A percentile compares a stretch with the other conserved stretches of the same genome.
Conservation (phyloP, 2,329 filamentous ascomycete genomes). For the Neopestalotiopsis sp. region DNA sequence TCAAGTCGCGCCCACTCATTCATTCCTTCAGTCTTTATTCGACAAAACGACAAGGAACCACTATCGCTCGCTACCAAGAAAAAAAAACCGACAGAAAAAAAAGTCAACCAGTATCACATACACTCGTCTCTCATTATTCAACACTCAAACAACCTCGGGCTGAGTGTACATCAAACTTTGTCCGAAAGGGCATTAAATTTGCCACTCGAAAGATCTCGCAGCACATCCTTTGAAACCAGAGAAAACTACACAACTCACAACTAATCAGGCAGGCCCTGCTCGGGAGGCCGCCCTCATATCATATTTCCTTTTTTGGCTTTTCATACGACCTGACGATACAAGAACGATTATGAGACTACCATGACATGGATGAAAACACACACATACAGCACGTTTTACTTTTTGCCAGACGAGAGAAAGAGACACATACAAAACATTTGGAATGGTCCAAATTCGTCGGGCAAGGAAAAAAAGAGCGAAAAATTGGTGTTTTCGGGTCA, state of each 20-base stretch:
- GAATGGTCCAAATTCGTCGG: background rate
- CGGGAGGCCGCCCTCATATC: too few species aligned
- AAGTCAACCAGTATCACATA: too few species aligned
- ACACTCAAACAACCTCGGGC: too few species aligned
- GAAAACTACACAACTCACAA: background rate
- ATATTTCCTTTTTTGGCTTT: slow-evolving; percentile 2
- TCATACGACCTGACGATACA: slow-evolving; percentile 20
- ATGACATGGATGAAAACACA: slow-evolving; percentile 10
- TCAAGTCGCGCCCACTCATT: background rate
- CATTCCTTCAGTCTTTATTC: too few species aligned
- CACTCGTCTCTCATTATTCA: too few species aligned
- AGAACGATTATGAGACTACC: slow-evolving; percentile 18
- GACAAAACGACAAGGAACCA: too few species aligned
- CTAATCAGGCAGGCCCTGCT: background rate
- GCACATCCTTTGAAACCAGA: too few species aligned
- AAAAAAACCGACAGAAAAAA: background rate
- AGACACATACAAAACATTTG: background rate
- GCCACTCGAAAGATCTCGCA: too few species aligned
- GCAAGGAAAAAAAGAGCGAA: background rate
- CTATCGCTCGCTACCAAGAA: background rate
- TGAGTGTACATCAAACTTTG: too few species aligned
- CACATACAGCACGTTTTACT: background rate
- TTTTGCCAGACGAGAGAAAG: background rate
- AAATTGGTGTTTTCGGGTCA: background rate
- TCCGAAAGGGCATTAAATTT: too few species aligned